Percentiles rank a stretch among this genome's conserved stretches.
Evolutionary conservation across 768 basidiomycete species (phyloP).

Genomic region (Calocybe indica): DNA sequence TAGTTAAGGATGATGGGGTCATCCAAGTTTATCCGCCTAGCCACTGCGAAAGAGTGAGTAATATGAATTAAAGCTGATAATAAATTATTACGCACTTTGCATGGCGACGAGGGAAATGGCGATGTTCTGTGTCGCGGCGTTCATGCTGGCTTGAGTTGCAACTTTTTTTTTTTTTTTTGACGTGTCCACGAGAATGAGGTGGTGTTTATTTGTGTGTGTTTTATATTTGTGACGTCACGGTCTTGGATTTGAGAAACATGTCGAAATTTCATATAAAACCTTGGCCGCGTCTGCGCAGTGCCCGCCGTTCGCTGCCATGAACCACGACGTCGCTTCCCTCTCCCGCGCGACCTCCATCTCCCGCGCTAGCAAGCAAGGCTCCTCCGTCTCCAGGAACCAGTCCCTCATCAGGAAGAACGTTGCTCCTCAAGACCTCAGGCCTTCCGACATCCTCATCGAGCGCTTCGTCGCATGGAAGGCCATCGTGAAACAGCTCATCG

Average conservation of each 20-base stretch:
- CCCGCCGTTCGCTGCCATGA: constrained; percentile 5
- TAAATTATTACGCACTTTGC: constrained; percentile 53
- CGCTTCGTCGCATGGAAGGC: constrained; percentile 93
- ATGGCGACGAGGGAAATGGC: constrained; percentile 89
- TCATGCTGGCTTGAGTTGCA: constrained; percentile 39
- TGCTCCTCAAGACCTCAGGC: constrained; percentile 82
- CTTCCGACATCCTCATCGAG: constrained; percentile 95
- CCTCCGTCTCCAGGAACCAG: constrained; percentile 73
- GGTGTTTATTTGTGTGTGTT: no score
- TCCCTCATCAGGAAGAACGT: constrained; percentile 94
- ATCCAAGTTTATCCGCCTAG: constrained; percentile 86
- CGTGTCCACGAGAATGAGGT: no score
- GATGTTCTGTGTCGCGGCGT: constrained; percentile 73
- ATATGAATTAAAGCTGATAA: background rate
- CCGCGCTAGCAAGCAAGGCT: constrained; percentile 55
- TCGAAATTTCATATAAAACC: no score
- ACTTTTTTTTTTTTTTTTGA: no score
- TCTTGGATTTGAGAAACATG: no score
- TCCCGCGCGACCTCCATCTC: constrained; percentile 74
- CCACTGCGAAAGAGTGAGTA: constrained; percentile 45
- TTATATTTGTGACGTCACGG: no score
- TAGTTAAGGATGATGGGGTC: constrained; percentile 78
- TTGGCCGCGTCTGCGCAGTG: no score
- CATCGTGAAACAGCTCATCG: constrained; percentile 92
- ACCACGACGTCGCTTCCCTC: constrained; percentile 38